Percentiles rank a stretch among this genome's conserved stretches.
phyloP scores from a whole-genome alignment of 2,329 filamentous ascomycete genomes.

The Pestalotiopsis sp. region DNA sequence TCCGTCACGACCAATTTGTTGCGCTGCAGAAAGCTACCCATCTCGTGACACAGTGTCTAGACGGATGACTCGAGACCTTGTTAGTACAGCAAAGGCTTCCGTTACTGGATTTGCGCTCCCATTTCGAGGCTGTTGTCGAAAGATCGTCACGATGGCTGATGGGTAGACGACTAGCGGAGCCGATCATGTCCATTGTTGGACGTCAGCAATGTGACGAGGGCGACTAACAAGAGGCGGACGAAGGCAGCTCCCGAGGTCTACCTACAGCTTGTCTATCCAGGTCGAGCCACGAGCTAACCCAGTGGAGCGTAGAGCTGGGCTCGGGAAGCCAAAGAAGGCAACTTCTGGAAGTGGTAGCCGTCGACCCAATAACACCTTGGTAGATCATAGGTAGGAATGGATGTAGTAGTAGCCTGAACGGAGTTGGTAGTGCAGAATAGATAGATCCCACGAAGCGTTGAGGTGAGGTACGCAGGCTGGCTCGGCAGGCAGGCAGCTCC shows the following conservation, averaged over 20 bases:
- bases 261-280: neutral
- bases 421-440: neutral
- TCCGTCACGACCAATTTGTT: neutral
- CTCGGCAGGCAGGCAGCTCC: neutral
- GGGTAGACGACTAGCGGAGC: neutral
- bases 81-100: neutral
- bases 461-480: neutral
- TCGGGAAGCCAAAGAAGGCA: neutral
- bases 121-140: neutral
- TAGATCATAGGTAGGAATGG: neutral
- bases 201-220: conserved; percentile 23
- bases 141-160: conserved; percentile 2
- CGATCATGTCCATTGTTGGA: conserved; percentile 17
- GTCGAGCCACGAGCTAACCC: conserved; percentile 4
- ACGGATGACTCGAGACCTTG: neutral
- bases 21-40: neutral
- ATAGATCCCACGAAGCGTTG: neutral
- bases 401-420: no score
- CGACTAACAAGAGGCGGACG: conserved; percentile 28
- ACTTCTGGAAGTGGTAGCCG: neutral
- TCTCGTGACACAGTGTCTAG: neutral
- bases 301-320: conserved; percentile 24
- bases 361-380: neutral
- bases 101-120: neutral
- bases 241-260: conserved; percentile 31